Evolutionary conservation across 129 eudicot genomes (phyloP), one percentile per base, ranked within the genome.

Genomic region (Cynara cardunculus): DNA sequence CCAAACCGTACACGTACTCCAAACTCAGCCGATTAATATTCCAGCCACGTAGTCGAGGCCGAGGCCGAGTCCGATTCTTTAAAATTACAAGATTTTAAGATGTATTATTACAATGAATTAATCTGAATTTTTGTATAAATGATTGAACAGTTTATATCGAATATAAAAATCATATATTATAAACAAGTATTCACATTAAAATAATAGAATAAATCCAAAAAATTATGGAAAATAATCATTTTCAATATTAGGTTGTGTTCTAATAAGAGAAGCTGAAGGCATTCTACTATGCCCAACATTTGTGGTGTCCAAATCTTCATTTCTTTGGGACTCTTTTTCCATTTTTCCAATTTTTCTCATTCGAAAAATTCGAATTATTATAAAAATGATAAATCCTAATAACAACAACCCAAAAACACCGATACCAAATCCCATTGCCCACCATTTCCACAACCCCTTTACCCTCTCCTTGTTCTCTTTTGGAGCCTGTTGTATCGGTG

Each of bases 211-310:
- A 61, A 41, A 7, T 16, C 2, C 11, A 32, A 5, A 2, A 32
- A 70, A 28, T 83, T 61, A 92, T 72, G 97, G 97, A 81, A 86
- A 69, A 78, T 84, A 86, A 72, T 84, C 92, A 83, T 85, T 81
- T 71, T 94, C 97, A 87, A 94, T 75, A 49, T 16, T 74, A 41
- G 96, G 97, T 28, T 92, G 94, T 21, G 98, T 94, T 90, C 98
- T 92, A 77, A 90, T 84, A 69, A 80, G 76, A 12, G 91, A 11
- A 14, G 98, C 98, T 1, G 87, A 26, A 77, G 98, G 98, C 97
- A 94, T 85, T 89, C 81, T 94, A 83, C 91, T 90, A 25, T 8
- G 79, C 10, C 94, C 90, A 87, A 94, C 80, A 90, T 91, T 86
- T 61, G 84, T 69, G 35, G 87, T 73, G n/a, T 77, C 87, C 86